phyloP scores from a whole-genome alignment of 2,329 filamentous ascomycete genomes.

The Penicillium capsulatum region DNA sequence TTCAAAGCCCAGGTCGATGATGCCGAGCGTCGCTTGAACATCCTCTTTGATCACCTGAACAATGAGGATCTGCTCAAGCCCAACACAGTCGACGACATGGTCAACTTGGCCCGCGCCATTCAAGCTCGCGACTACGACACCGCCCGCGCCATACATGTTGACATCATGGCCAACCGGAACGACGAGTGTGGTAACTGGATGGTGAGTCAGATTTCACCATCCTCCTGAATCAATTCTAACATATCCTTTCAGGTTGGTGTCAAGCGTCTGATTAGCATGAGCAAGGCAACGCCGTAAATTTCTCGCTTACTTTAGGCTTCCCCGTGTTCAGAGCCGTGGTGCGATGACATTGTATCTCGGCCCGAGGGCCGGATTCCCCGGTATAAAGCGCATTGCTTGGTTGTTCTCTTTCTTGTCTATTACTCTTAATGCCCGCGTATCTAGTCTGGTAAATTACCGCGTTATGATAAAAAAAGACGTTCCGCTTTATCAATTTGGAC shows the following conservation, averaged over 20 bases:
- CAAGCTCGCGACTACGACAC: conserved; percentile 65
- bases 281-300: conserved; percentile 20
- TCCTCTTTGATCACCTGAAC: conserved; percentile 96
- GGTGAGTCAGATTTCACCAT: conserved; percentile 51
- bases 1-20: conserved; percentile 89
- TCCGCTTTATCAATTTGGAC: conserved; percentile 1
- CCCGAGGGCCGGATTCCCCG: conserved; percentile 2
- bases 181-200: conserved; percentile 85
- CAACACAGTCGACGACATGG: conserved; percentile 55
- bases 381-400: conserved; percentile 16
- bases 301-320: background rate
- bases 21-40: conserved; percentile 84
- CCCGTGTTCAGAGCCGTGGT: conserved; percentile 3
- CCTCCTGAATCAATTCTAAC: conserved; percentile 3
- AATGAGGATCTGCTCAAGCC: conserved; percentile 85
- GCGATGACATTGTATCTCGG: conserved; percentile 8
- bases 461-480: conserved; percentile 18
- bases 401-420: conserved; percentile 13
- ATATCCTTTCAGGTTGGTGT: conserved; percentile 17
- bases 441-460: conserved; percentile 14
- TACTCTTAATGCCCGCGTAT: too few relatives aligned
- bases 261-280: conserved; percentile 23
- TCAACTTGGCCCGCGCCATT: conserved; percentile 57
- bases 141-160: conserved; percentile 65
- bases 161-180: conserved; percentile 71